A percentile compares a stretch with the other conserved stretches of the same genome.
These are phyloP conservation scores for Theobroma cacao DNA, from an alignment of 345 rosid genomes.

Conservation along the genomic window DNA sequence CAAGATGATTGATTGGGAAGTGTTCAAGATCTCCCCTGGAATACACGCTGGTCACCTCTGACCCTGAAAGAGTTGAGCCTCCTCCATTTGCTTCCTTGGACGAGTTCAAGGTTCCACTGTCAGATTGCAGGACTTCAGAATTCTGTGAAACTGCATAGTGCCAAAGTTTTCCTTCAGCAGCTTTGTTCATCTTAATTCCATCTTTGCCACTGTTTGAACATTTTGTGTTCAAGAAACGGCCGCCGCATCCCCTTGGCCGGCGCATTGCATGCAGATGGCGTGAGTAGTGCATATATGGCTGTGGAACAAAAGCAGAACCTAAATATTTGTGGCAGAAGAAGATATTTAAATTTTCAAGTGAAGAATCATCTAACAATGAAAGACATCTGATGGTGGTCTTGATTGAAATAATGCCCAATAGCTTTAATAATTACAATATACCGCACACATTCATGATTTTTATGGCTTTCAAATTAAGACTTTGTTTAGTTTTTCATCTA, in stretches of 20 bases:
- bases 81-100: conserved; percentile 46
- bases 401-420: background rate
- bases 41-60: conserved; percentile 82
- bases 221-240: conserved; percentile 88
- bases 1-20: conserved; percentile 34
- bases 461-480: background rate
- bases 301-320: conserved; percentile 21
- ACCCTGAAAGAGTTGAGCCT: conserved; percentile 46
- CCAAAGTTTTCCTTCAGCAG: conserved; percentile 7
- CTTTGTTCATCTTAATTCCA: conserved; percentile 34
- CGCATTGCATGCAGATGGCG: conserved; percentile 97
- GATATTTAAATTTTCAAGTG: background rate
- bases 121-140: conserved; percentile 79
- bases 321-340: background rate
- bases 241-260: conserved; percentile 93
- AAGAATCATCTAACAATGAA: background rate
- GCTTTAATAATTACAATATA: background rate
- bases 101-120: conserved; percentile 60
- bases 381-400: background rate
- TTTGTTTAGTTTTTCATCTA: background rate
- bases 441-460: background rate
- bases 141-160: conserved; percentile 68
- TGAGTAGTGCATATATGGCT: conserved; percentile 90
- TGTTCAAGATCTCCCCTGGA: conserved; percentile 31
- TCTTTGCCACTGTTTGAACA: conserved; percentile 22